Percentiles rank a stretch among this genome's conserved stretches.
These are phyloP conservation scores for Mrakia hoshinonis DNA, from an alignment of 768 basidiomycete genomes.

Conservation along the genomic window DNA sequence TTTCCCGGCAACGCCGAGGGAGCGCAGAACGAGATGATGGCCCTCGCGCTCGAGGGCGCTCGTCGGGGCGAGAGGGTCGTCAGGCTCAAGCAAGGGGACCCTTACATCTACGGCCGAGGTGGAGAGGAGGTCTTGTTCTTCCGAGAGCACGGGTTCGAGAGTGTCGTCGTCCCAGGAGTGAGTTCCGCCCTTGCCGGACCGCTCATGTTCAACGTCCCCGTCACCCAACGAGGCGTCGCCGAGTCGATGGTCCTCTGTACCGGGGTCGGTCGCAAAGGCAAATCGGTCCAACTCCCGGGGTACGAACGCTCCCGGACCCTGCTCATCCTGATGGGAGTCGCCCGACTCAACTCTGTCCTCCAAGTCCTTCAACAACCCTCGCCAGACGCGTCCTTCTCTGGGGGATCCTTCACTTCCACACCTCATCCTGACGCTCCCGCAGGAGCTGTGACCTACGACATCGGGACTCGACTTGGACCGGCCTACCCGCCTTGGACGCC, in stretches of 20 bases:
- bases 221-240: conserved; percentile 90
- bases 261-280: conserved; percentile 80
- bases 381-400: not conserved
- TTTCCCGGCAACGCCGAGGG: conserved; percentile 96
- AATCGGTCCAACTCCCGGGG: conserved; percentile 71
- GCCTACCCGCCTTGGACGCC: conserved; percentile 69
- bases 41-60: conserved; percentile 75
- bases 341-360: conserved; percentile 65
- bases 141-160: conserved; percentile 72
- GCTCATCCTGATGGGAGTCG: conserved; percentile 90
- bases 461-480: conserved; percentile 46
- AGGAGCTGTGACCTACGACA: conserved; percentile 31
- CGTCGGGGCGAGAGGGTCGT: conserved; percentile 73
- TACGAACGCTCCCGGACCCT: conserved; percentile 75
- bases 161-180: conserved; percentile 79
- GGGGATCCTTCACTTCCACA: not conserved
- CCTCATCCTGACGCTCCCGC: not conserved
- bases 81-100: conserved; percentile 93
- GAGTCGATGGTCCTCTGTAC: conserved; percentile 86
- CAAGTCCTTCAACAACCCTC: conserved; percentile 47
- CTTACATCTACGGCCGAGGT: conserved; percentile 83
- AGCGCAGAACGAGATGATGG: conserved; percentile 91
- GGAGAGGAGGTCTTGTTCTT: conserved; percentile 94
- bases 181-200: conserved; percentile 84
- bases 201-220: conserved; percentile 78